phyloP scores from a whole-genome alignment of 2,329 filamentous ascomycete genomes.

The Hymenoscyphus occultus region DNA sequence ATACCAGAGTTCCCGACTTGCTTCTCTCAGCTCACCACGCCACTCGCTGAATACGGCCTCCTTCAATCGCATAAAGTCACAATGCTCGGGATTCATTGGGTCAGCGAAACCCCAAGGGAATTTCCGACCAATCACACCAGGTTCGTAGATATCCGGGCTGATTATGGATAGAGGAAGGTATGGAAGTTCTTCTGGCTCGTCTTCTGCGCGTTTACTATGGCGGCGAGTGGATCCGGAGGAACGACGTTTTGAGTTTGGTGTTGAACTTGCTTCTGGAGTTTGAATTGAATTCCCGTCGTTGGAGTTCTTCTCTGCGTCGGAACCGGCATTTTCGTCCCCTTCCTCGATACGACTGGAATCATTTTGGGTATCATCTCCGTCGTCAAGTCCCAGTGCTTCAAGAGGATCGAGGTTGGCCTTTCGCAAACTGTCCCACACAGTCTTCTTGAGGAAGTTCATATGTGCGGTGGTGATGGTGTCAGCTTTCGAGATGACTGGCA shows the following conservation, averaged over 20 bases:
- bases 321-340: conserved; percentile 46
- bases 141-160: conserved; percentile 88
- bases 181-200: conserved; percentile 53
- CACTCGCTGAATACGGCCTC: conserved; percentile 92
- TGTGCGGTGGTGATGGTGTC: conserved; percentile 95
- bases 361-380: conserved; percentile 60
- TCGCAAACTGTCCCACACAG: conserved; percentile 85
- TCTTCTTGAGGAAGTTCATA: conserved; percentile 88
- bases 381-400: conserved; percentile 78
- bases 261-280: conserved; percentile 33
- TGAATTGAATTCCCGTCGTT: conserved; percentile 42
- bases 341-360: conserved; percentile 52
- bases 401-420: conserved; percentile 83
- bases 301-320: conserved; percentile 31
- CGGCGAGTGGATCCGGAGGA: conserved; percentile 35
- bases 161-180: conserved; percentile 89
- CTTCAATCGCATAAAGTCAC: conserved; percentile 87
- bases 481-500: conserved; percentile 93
- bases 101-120: conserved; percentile 98
- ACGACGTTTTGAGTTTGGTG: conserved; percentile 33
- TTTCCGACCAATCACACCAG: conserved; percentile 72
- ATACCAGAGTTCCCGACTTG: conserved; percentile 90
- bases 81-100: conserved; percentile 86
- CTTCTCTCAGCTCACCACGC: conserved; percentile 85
- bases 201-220: conserved; percentile 35